Base-by-base conservation (phyloP, 2,329 filamentous ascomycete species). In the Plectosphaerella plurivora region DNA sequence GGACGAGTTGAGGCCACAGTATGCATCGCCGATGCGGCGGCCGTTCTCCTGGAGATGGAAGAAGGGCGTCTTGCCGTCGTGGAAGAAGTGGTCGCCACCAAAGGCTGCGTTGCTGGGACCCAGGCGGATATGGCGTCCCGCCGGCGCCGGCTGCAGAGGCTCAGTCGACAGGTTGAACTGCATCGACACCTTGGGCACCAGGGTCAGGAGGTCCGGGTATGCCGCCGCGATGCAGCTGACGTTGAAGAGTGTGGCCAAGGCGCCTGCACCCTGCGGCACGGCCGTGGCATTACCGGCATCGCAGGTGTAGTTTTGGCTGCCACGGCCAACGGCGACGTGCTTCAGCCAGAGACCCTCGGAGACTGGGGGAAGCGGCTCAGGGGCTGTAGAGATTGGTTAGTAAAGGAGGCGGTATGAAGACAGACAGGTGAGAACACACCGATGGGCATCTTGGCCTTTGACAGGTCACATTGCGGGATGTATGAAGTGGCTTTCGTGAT, bases 221-320 rank as follows among this genome's bases (percentile, higher is more conserved):
- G 81, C 75, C 42, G 87, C 78, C 7, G 87, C 88, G 35, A 93
- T 70, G 72, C 93, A 97, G 60, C 85, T 89, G 54, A 86, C 88
- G 71, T 97, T 91, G 84, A 89, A 97, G 61, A 97, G 88, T 1
- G 83, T 86, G 51, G 93, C 93, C 0, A 90, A 65, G 51, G 93
- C 93, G 57, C 93, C 93, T 48, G 76, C 69, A 16, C 85, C 77
- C 10, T 74, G 76, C 14, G 93, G 92, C 0, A 72, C 72, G 1
- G 83, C 79, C 4, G 79, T 80, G 2, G 81, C 65, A 60, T 87
- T 81, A 56, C 71, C 71, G 51, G 78, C 73, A 53, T 81, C 75
- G 76, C 93, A 97, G 49, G 90, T 95, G 76, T 97, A 97, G 79
- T 97, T 97, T 73, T 97, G 86, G 8, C 89, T 94, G 55, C 93